Evolutionary conservation across 1,284 basidiomycete species (phyloP).

Genomic region (Porphyrellus sp.): DNA sequence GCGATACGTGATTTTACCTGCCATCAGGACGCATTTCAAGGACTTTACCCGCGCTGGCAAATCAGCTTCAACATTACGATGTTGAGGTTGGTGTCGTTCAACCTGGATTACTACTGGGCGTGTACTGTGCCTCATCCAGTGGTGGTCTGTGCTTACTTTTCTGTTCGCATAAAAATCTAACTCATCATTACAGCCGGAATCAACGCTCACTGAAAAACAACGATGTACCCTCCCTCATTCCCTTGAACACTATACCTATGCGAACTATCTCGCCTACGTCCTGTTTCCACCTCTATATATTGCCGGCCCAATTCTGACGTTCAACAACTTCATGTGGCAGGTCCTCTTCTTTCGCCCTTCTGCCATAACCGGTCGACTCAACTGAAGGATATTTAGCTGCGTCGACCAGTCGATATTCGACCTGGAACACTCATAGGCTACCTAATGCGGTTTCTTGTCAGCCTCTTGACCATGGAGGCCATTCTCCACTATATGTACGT

Average conservation of each 20-base stretch:
- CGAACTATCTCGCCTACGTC: constrained; percentile 70
- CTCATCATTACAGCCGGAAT: constrained; percentile 32
- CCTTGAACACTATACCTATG: constrained; percentile 50
- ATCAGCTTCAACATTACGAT: constrained; percentile 96
- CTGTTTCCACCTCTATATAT: constrained; percentile 94
- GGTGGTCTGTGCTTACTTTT: constrained; percentile 41
- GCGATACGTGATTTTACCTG: constrained; percentile 7
- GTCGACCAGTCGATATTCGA: constrained; percentile 47
- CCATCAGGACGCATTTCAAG: constrained; percentile 66
- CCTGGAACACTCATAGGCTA: constrained; percentile 49
- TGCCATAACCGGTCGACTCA: not conserved
- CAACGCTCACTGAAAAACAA: constrained; percentile 51
- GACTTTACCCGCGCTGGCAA: constrained; percentile 85
- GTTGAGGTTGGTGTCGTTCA: constrained; percentile 90
- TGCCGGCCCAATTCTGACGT: constrained; percentile 94
- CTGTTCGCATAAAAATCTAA: constrained; percentile 1
- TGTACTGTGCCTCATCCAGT: constrained; percentile 37
- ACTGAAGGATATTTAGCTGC: constrained; percentile 42
- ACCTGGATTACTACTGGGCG: constrained; percentile 90
- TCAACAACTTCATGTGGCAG: constrained; percentile 94
- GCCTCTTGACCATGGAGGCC: constrained; percentile 78
- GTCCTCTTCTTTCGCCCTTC: constrained; percentile 43
- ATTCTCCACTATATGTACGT: constrained; percentile 96
- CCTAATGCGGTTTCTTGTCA: constrained; percentile 63
- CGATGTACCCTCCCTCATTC: constrained; percentile 49